Percentiles rank a stretch among this genome's conserved stretches.
Conservation (phyloP, 2,329 filamentous ascomycete genomes). For the Fusarium azukiicola region DNA sequence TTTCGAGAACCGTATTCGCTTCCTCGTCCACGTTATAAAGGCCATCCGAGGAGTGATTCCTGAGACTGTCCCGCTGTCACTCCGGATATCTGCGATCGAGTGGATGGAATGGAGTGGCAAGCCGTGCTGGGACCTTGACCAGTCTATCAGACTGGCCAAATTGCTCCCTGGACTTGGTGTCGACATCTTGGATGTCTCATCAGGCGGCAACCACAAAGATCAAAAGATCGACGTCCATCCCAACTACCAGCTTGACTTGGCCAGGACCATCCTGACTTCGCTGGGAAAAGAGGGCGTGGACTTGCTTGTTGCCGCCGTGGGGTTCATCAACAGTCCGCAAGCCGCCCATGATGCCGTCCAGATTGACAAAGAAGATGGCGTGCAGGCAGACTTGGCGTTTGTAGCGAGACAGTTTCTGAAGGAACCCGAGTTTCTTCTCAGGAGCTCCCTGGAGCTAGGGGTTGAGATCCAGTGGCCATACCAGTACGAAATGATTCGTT, state of each 20-base stretch:
- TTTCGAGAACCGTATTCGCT: constrained; percentile 80
- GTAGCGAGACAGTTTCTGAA: constrained; percentile 38
- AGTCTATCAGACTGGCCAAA: constrained; percentile 63
- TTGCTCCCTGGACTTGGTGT: constrained; percentile 86
- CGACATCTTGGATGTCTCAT: constrained; percentile 90
- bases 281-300: background rate
- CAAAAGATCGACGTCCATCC: constrained; percentile 80
- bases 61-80: background rate
- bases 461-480: constrained; percentile 17
- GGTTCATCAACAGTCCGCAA: background rate
- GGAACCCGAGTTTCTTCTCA: constrained; percentile 6
- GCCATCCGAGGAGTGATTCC: background rate
- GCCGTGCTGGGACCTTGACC: constrained; percentile 82
- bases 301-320: background rate
- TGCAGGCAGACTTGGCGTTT: background rate
- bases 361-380: background rate
- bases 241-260: constrained; percentile 86
- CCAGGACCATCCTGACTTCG: constrained; percentile 76
- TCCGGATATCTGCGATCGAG: constrained; percentile 3
- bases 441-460: background rate
- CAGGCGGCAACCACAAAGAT: constrained; percentile 82
- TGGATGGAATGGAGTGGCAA: constrained; percentile 64
- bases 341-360: constrained; percentile 2
- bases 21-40: constrained; percentile 62
- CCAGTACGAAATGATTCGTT: constrained; percentile 11